Evolutionary conservation across 129 eudicot species (phyloP).

Genomic region (Helianthus annuus): HanXRQr2.0-SUNRISE NC_035435.2:146832412-146832911

Average conservation of each 20-base stretch:
- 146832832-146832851: conserved; percentile 74
- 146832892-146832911: conserved; percentile 73
- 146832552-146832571: conserved; percentile 84
- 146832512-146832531: conserved; percentile 80
- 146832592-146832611: conserved; percentile 63
- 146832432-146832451: conserved; percentile 42
- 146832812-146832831: conserved; percentile 74
- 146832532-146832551: conserved; percentile 69
- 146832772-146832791: conserved; percentile 72
- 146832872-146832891: conserved; percentile 78
- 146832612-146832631: conserved; percentile 64
- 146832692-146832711: conserved; percentile 78
- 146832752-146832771: conserved; percentile 71
- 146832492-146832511: conserved; percentile 78
- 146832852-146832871: conserved; percentile 66
- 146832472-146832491: conserved; percentile 91
- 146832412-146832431: conserved; percentile 16
- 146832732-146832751: conserved; percentile 86
- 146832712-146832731: conserved; percentile 78
- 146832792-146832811: conserved; percentile 71
- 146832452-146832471: conserved; percentile 83
- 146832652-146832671: conserved; percentile 75
- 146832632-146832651: conserved; percentile 82
- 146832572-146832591: conserved; percentile 62
- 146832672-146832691: conserved; percentile 68